Conservation (phyloP, 331 rosid genomes). For the Acacia pycnantha region DNA sequence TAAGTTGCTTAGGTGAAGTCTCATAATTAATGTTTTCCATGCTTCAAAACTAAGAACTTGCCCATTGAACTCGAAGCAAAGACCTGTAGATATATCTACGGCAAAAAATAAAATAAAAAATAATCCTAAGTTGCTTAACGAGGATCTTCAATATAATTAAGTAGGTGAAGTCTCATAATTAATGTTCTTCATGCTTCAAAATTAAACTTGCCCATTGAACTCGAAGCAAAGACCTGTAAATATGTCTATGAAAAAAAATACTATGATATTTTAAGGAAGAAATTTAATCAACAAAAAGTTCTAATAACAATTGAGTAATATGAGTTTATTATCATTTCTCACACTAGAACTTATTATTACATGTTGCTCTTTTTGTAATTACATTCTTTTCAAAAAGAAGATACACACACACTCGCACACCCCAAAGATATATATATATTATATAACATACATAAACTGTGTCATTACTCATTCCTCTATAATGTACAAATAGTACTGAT, state of each 20-base stretch:
- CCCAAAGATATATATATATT: too few relatives aligned
- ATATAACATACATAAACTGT: not conserved
- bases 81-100: not conserved
- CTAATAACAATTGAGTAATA: too few relatives aligned
- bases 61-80: not conserved
- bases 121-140: not conserved
- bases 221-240: not conserved
- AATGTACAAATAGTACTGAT: not conserved
- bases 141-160: not conserved
- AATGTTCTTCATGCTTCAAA: not conserved
- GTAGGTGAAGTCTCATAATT: not conserved
- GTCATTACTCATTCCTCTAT: conserved; percentile 19
- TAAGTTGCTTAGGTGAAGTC: not conserved
- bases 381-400: too few relatives aligned
- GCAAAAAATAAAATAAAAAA: too few relatives aligned
- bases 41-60: not conserved
- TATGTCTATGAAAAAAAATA: too few relatives aligned
- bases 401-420: too few relatives aligned
- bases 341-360: too few relatives aligned
- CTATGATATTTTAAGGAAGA: too few relatives aligned
- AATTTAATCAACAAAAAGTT: too few relatives aligned
- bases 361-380: too few relatives aligned
- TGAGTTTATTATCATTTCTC: too few relatives aligned
- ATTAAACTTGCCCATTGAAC: not conserved
- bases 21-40: not conserved